Conservation (phyloP, 2,329 filamentous ascomycete species). For the Penicillium sp. region DNA sequence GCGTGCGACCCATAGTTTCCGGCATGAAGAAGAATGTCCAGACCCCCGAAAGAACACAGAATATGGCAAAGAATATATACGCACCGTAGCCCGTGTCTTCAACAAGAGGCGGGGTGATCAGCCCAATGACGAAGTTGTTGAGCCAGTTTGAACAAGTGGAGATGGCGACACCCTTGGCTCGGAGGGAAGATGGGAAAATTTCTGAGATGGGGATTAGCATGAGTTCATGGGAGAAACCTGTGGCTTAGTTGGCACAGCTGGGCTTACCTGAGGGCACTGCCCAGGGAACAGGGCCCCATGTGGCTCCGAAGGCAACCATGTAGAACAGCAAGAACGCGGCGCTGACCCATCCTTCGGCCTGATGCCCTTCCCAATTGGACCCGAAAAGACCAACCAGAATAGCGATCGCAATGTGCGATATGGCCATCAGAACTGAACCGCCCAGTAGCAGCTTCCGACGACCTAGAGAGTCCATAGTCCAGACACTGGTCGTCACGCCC, state of each 20-base stretch:
- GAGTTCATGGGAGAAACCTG: too few relatives aligned
- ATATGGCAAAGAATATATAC: conserved; percentile 63
- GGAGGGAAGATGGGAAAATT: conserved; percentile 62
- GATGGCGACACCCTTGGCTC: conserved; percentile 67
- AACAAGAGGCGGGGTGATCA: conserved; percentile 66
- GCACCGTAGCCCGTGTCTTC: conserved; percentile 55
- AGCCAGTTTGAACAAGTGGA: conserved; percentile 66
- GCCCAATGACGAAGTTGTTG: conserved; percentile 65
- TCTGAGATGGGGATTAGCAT: conserved; percentile 47
- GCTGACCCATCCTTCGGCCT: conserved; percentile 56
- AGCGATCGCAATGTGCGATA: conserved; percentile 55
- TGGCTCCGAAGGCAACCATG: conserved; percentile 62
- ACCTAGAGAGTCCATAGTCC: conserved; percentile 52
- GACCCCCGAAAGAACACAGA: conserved; percentile 52
- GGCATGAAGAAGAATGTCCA: conserved; percentile 59
- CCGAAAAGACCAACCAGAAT: conserved; percentile 57
- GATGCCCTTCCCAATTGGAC: conserved; percentile 53
- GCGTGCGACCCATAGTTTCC: conserved; percentile 58
- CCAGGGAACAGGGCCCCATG: conserved; percentile 57
- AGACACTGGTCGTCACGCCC: conserved; percentile 50
- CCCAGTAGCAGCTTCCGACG: conserved; percentile 50
- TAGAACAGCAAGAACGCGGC: conserved; percentile 64
- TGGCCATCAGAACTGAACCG: conserved; percentile 49
- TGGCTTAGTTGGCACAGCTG: not conserved
- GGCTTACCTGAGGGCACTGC: conserved; percentile 41